Evolutionary conservation across 306 rosid species (phyloP), one percentile per base, ranked within the genome.

Genomic region (Begonia loranthoides): DNA sequence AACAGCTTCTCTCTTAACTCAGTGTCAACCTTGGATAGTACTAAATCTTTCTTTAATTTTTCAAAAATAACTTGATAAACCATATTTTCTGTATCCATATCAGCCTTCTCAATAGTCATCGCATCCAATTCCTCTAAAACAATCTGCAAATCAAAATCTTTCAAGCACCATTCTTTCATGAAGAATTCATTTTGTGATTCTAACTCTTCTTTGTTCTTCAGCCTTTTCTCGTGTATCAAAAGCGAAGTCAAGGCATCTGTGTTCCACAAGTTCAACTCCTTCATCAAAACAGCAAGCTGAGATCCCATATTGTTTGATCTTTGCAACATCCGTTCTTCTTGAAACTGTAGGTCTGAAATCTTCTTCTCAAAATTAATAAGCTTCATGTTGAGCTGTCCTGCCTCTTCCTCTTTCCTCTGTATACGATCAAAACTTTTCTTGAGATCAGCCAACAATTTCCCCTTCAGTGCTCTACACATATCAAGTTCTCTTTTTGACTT

Each of bases 231-330:
- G 69, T 85, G 79, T 40, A 73, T 79, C 70, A 72, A 40, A 53
- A 89, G 79, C 61, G 79, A 69, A 46, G 75, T 22, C 54, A 71
- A 66, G 22, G 69, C 68, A 54, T 62, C 62, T 49, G 53, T 60
- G 60, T 78, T 89, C 54, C 79, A 82, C 41, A 54, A 54, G 65
- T 85, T 82, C 63, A 82, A 51, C 52, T 89, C 97, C 74, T 75
- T 73, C 79, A 76, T 80, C 71, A 89, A 66, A 52, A 47, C 63
- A 70, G 82, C 68, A 71, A 89, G 95, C 58, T 82, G 85, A 58
- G 79, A 69, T 55, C 87, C 97, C 72, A 89, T 78, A 73, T 76
- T 66, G 62, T 82, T 70, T 48, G 87, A 89, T 83, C 87, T 76
- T 60, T 79, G 74, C 67, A 85, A 52, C 90, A 89, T 80, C 77